Evolutionary conservation across 2,329 filamentous ascomycete species (phyloP), one percentile per base, ranked within the genome.

Genomic region (Penicillium sp.): DNA sequence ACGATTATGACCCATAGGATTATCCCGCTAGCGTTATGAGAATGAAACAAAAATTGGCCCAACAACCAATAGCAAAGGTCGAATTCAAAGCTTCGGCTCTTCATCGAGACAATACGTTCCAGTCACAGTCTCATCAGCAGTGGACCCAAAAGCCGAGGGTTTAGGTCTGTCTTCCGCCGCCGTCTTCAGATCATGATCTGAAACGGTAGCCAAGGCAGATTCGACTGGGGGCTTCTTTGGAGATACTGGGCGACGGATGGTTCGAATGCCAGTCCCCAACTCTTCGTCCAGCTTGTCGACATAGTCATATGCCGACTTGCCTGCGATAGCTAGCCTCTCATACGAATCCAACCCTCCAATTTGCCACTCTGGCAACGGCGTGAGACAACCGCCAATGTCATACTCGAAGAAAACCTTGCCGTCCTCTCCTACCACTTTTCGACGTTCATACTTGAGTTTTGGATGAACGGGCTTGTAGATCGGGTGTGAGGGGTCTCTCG

Each of bases 341-440:
- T 61, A 67, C 16, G 58, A 66, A 33, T 63, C 63, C 22, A 52
- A 1, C 4, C 50, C 65, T 14, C 65, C 65, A 6, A 67, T 44
- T 14, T 46, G 60, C 63, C 65, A 67, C 40, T 67, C 65, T 1
- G 60, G 58, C 2, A 67, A 14, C 1, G 60, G 43, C 11, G 41
- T 60, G n/a, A 46, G 35, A 1, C 37, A 50, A 27, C 46, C 27
- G 1, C 63, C 61, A 10, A 67, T 41, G 1, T 57, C 27, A 31
- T 66, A 64, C 5, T 59, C 60, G 19, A 61, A 60, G 18, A 39
- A 54, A 5, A 56, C 50, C 16, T 56, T 56, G 11, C 60, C 57
- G 4, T 59, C 33, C 22, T 37, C 46, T 10, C 61, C 58, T 16
- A 55, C 16, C 6, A 24, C 37, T n/a, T 55, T 58, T 14, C 59